Base-by-base conservation (phyloP, 192 early-diverging fungal species). In the Coemansia sp. region DNA sequence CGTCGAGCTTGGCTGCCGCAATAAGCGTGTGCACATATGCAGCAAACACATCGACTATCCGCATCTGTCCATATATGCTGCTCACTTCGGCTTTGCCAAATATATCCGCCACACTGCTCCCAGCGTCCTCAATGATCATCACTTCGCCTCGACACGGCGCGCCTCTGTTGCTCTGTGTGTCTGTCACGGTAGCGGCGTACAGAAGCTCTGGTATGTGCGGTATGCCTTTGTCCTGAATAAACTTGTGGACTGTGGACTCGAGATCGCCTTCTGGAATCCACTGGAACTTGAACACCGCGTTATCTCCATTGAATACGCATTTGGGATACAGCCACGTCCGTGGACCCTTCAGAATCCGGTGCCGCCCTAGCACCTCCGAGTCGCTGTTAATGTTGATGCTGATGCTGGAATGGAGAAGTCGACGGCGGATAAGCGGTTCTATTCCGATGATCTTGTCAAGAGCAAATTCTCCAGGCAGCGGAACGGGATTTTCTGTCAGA, bases 11-110 rank as follows among this genome's bases (percentile, higher is more conserved):
- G 4, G 44, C 37, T 8, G 61, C 61, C 11, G 45, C 44, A 9
- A 63, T 5, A 4, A 63, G 48, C 9, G 61, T 63, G 48, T 63
- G 61, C 11, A 49, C 45, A 49, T 63, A 63, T 5, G 18, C 61
- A 32, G 61, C 61, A 23, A 63, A 63, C 1, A 63, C 11, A 38
- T 63, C 62, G 32, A 49, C 1, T 32, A 50, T 26, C 26, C 11
- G 0, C 13, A 9, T 7, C 8, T 13, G 9, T 11, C 62, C 62
- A 63, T 16, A 45, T 49, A 0, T 45, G 62, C 26, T 21, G 47
- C 23, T 45, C 62, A 12, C n/a, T 43, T 0, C 47, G 62, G 9
- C 9, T 8, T 4, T 37, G 0, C 54, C 54, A 10, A 23, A 9
- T 4, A 62, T 9, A 18, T 11, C 61, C 1, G 26, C 47, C 3